These are phyloP conservation scores for Pseudogymnoascus sp. DNA, from an alignment of 2,329 filamentous ascomycete species.

Conservation along the genomic window DNA sequence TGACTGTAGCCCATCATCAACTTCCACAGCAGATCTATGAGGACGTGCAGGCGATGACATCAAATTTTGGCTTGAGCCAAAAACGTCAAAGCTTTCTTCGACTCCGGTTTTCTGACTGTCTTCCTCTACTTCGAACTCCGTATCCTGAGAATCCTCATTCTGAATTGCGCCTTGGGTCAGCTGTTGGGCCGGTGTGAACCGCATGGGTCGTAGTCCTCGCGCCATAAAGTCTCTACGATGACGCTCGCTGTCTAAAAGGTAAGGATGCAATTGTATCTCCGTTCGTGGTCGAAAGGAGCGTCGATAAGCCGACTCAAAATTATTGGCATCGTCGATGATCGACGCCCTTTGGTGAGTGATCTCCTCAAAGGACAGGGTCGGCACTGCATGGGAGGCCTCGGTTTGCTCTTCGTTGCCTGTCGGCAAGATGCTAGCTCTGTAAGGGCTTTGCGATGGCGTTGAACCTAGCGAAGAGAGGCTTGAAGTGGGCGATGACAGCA, in stretches of 20 bases:
- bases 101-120: conserved; percentile 19
- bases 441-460: conserved; percentile 12
- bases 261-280: conserved; percentile 27
- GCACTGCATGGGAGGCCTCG: neutral
- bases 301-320: conserved; percentile 6
- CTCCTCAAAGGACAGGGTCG: neutral
- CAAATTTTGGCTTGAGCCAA: neutral
- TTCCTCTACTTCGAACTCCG: conserved; percentile 18
- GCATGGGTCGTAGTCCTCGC: conserved; percentile 23
- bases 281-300: conserved; percentile 24
- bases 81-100: neutral
- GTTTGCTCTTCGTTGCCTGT: neutral
- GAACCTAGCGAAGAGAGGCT: conserved; percentile 21
- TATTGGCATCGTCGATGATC: neutral
- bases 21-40: neutral
- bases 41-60: neutral
- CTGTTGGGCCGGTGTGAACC: conserved; percentile 20
- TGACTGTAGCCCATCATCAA: neutral
- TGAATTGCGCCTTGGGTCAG: conserved; percentile 12
- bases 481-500: conserved; percentile 28
- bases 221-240: conserved; percentile 24
- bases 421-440: neutral
- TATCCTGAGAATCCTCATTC: conserved; percentile 19
- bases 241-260: conserved; percentile 25
- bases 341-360: neutral